phyloP scores from a whole-genome alignment of 2,329 filamentous ascomycete genomes.

The Paramyrothecium sp. region DNA sequence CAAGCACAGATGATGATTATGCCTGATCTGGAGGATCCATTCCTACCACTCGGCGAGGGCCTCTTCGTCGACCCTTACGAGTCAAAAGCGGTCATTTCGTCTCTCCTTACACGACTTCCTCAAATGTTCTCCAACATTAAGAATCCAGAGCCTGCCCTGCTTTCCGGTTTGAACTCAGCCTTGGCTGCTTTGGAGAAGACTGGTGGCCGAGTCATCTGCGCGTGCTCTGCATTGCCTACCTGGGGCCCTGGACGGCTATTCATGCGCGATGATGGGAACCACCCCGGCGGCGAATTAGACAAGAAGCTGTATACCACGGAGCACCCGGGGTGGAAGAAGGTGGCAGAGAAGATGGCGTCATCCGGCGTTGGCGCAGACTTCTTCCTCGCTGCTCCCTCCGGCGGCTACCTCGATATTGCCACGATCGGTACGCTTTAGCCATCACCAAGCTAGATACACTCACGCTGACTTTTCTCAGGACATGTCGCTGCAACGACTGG shows the following conservation, averaged over 20 bases:
- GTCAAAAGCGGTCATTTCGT: constrained; percentile 81
- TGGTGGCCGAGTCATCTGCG: constrained; percentile 89
- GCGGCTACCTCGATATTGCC: constrained; percentile 88
- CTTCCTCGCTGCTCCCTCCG: constrained; percentile 88
- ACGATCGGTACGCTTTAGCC: constrained; percentile 65
- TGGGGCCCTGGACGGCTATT: constrained; percentile 86
- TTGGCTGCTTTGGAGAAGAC: constrained; percentile 81
- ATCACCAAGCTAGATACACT: not conserved
- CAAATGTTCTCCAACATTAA: constrained; percentile 84
- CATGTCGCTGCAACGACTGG: constrained; percentile 87
- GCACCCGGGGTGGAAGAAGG: constrained; percentile 82
- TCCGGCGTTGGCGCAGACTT: constrained; percentile 88
- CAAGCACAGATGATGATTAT: constrained; percentile 98
- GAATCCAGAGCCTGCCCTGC: constrained; percentile 84
- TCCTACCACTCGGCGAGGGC: constrained; percentile 86
- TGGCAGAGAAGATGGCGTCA: constrained; percentile 83
- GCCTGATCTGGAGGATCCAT: constrained; percentile 95
- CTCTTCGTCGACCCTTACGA: constrained; percentile 94
- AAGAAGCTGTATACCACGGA: constrained; percentile 91
- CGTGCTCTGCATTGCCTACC: constrained; percentile 82
- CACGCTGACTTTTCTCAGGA: constrained; percentile 41
- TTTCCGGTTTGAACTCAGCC: constrained; percentile 81
- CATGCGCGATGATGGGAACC: constrained; percentile 83
- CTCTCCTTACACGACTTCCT: constrained; percentile 81
- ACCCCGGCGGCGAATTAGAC: constrained; percentile 82